Evolutionary conservation across 495 filamentous ascomycete genomes (phyloP).

Genomic region (Hapsidospora chrysogenum): DNA sequence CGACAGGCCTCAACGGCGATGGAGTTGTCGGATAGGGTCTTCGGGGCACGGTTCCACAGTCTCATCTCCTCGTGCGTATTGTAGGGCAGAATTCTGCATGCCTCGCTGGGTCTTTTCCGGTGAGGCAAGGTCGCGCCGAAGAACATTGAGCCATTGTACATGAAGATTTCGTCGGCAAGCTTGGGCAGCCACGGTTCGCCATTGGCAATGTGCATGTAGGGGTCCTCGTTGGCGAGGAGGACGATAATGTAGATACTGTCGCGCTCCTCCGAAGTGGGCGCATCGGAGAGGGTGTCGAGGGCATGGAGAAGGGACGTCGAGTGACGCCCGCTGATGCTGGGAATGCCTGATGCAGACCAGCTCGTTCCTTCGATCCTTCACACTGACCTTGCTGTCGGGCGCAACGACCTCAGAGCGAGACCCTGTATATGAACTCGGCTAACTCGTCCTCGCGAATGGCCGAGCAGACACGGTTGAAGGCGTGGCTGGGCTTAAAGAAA

Average conservation of each 20-base stretch:
- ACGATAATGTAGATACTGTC: conserved; percentile 28
- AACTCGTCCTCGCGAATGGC: conserved; percentile 3
- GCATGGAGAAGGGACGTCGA: conserved; percentile 28
- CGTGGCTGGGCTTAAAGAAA: conserved; percentile 5
- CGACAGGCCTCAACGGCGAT: conserved; percentile 31
- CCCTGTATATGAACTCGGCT: neutral
- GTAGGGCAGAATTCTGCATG: too few relatives aligned
- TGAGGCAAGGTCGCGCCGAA: conserved; percentile 8
- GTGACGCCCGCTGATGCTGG: conserved; percentile 11
- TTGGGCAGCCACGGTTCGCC: conserved; percentile 29
- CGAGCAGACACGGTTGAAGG: conserved; percentile 2
- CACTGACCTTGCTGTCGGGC: neutral
- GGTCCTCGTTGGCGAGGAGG: conserved; percentile 34
- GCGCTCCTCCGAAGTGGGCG: conserved; percentile 28
- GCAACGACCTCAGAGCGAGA: too few relatives aligned
- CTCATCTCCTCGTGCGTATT: conserved; percentile 1
- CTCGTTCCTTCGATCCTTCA: neutral
- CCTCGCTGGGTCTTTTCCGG: too few relatives aligned
- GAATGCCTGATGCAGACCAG: conserved; percentile 15
- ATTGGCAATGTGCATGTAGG: conserved; percentile 29
- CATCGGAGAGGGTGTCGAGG: conserved; percentile 33
- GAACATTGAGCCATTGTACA: conserved; percentile 26
- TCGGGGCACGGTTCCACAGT: too few relatives aligned
- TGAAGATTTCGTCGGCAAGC: conserved; percentile 27
- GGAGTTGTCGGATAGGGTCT: conserved; percentile 36